Evolutionary conservation across 2,329 filamentous ascomycete species (phyloP), one percentile per base, ranked within the genome.

Genomic region (Lachnellula subtilissima): DNA sequence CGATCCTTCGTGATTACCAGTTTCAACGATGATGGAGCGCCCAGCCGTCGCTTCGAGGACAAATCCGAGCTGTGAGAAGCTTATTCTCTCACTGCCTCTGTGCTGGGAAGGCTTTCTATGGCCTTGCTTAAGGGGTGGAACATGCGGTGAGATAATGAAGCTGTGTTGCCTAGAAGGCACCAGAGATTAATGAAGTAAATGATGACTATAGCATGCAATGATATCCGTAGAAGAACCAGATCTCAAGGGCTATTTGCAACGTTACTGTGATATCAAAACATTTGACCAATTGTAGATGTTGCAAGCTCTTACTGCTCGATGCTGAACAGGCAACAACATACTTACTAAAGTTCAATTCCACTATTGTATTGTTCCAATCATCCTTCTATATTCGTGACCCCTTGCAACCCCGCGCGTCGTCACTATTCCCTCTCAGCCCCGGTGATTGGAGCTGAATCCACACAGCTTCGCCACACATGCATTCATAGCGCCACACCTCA

Each of bases 361-460:
- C 25, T 12, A 17, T 11, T 19, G 22, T 22, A 22, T 22, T 22
- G 22, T 22, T 6, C 22, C 42, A 42, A 42, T n/a, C 5, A 45
- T 45, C 42, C 12, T 23, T 9, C 19, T n/a, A 5, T 23, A 14
- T 32, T 32, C 28, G 12, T 32, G 9, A 17, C 37, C 5, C 15
- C 12, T 1, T 11, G 2, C 15, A 15, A 40, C 14, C 15, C 39
- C 19, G 14, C 17, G 50, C 50, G 37, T 57, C 55, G 55, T 57
- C 55, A 57, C 50, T 49, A 17, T 48, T 14, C 43, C 28, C 37
- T 50, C 50, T 52, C 60, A 60, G 60, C 61, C 60, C 60, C 52
- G 52, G 56, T 56, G 50, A 58, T 55, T 58, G 50, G 56, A 58
- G 56, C 61, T 58, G 52, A 55, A 50, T 19, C 50, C 22, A 17